Evolutionary conservation across 108 stramenopile species (phyloP).

Genomic region (Nannochloropsis gaditana): DNA sequence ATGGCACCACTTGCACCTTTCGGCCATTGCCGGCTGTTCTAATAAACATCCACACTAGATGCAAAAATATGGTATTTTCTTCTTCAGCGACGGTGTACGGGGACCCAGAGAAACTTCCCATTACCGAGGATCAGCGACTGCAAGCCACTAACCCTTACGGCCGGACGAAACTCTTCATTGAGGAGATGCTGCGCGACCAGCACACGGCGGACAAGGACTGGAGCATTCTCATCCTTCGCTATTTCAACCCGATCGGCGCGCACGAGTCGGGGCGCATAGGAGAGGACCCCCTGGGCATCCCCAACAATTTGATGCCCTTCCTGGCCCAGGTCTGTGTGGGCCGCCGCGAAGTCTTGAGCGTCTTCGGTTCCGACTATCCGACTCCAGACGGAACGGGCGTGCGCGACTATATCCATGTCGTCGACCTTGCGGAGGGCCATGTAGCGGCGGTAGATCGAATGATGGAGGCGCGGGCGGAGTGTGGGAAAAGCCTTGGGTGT

Average conservation of each 20-base stretch:
- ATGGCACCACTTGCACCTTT: too few species aligned
- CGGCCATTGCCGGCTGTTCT: too few species aligned
- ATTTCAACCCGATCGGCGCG: conserved; percentile 98
- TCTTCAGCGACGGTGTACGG: conserved; percentile 97
- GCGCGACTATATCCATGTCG: conserved; percentile 96
- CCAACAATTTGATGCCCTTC: conserved; percentile 98
- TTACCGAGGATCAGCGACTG: conserved; percentile 75
- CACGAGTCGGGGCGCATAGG: conserved; percentile 93
- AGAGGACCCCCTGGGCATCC: conserved; percentile 93
- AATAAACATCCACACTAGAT: conserved; percentile 30
- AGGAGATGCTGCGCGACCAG: conserved; percentile 89
- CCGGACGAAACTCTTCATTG: conserved; percentile 96
- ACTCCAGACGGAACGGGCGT: conserved; percentile 96
- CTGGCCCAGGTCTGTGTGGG: conserved; percentile 95
- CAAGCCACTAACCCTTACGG: conserved; percentile 98
- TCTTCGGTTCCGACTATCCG: conserved; percentile 93
- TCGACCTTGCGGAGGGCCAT: conserved; percentile 93
- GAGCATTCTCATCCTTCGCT: conserved; percentile 67
- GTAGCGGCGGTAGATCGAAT: conserved; percentile 78
- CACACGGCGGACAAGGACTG: conserved; percentile 55
- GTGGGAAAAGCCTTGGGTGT: conserved; percentile 55
- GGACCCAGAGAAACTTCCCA: conserved; percentile 69
- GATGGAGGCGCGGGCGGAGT: conserved; percentile 56
- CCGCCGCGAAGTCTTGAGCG: conserved; percentile 76
- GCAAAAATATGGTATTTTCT: conserved; percentile 82